These are phyloP conservation scores for Alternaria dauci DNA, from an alignment of 2,329 filamentous ascomycete genomes.

Conservation along the genomic window DNA sequence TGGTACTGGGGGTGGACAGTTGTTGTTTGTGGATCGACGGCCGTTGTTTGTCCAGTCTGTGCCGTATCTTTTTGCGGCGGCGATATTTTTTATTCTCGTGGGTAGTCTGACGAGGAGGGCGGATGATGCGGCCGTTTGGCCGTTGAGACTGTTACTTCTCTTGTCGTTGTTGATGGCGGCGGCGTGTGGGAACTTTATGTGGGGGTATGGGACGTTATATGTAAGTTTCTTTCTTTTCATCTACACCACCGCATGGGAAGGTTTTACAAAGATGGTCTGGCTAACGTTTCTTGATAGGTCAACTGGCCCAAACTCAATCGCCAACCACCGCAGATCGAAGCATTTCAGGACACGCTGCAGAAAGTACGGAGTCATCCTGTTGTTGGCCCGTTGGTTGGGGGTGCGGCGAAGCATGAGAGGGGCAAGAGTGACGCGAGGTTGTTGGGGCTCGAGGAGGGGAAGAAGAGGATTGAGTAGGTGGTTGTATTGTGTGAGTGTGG, in stretches of 20 bases:
- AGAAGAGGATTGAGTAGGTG: constrained; percentile 91
- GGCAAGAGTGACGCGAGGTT: constrained; percentile 84
- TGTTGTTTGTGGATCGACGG: constrained; percentile 83
- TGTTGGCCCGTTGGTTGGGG: constrained; percentile 73
- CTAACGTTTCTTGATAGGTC: constrained; percentile 65
- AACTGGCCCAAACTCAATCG: constrained; percentile 99
- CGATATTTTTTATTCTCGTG: constrained; percentile 81
- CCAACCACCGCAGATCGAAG: constrained; percentile 83
- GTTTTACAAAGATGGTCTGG: no score
- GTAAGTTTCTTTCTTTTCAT: constrained; percentile 58
- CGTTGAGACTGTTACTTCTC: constrained; percentile 81
- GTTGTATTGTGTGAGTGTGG: background rate
- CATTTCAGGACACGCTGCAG: constrained; percentile 84
- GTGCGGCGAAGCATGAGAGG: constrained; percentile 70
- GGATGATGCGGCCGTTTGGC: constrained; percentile 79
- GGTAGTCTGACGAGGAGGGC: constrained; percentile 75
- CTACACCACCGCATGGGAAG: background rate
- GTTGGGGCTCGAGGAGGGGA: constrained; percentile 91
- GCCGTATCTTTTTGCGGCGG: constrained; percentile 87
- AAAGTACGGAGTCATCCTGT: constrained; percentile 84
- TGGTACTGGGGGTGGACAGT: constrained; percentile 73
- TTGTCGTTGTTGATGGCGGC: constrained; percentile 76
- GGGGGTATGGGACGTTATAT: constrained; percentile 87
- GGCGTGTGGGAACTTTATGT: constrained; percentile 80
- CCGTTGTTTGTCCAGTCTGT: constrained; percentile 92